Evolutionary conservation across 371 early-diverging fungal species (phyloP).

Genomic region (Phascolomyces articulosus): DNA sequence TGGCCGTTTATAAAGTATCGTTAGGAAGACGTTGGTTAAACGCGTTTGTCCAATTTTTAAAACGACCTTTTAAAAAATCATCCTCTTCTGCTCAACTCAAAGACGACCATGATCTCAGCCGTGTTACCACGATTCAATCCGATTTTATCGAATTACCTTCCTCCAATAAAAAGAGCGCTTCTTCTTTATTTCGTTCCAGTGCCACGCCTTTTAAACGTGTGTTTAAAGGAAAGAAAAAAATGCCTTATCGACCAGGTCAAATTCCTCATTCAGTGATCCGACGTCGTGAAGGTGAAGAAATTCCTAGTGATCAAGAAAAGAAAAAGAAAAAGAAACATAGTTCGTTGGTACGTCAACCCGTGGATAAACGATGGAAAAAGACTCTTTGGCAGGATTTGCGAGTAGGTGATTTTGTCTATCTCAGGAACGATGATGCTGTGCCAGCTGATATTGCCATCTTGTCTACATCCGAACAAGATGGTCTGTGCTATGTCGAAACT

Average conservation of each 20-base stretch:
- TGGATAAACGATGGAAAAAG: slow-evolving; percentile 54
- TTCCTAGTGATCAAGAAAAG: slow-evolving; percentile 17
- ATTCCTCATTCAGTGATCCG: slow-evolving; percentile 53
- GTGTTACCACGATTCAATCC: slow-evolving; percentile 18
- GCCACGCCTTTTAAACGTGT: slow-evolving; percentile 34
- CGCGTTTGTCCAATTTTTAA: slow-evolving; percentile 7
- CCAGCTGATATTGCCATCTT: slow-evolving; percentile 86
- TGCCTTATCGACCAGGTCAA: slow-evolving; percentile 55
- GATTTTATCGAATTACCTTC: slow-evolving; percentile 17
- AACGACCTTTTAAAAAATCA: slow-evolving; percentile 2
- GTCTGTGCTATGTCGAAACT: slow-evolving; percentile 82
- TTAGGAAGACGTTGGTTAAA: slow-evolving; percentile 35
- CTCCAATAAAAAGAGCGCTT: slow-evolving; percentile 19
- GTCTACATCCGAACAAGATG: slow-evolving; percentile 66
- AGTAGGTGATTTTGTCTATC: slow-evolving; percentile 90
- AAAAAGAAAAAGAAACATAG: slow-evolving; percentile 16
- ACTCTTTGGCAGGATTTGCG: slow-evolving; percentile 82
- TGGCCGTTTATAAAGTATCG: slow-evolving; percentile 43
- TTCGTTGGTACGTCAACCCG: slow-evolving; percentile 20
- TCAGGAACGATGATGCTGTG: slow-evolving; percentile 88
- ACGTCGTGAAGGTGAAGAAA: slow-evolving; percentile 2
- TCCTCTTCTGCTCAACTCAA: not conserved
- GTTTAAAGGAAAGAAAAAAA: slow-evolving; percentile 21
- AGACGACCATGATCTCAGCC: slow-evolving; percentile 21
- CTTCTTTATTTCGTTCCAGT: slow-evolving; percentile 15